A percentile compares a stretch with the other conserved stretches of the same genome.
Evolutionary conservation across 306 rosid genomes (phyloP).

Genomic region (Rosa lucieae): DNA sequence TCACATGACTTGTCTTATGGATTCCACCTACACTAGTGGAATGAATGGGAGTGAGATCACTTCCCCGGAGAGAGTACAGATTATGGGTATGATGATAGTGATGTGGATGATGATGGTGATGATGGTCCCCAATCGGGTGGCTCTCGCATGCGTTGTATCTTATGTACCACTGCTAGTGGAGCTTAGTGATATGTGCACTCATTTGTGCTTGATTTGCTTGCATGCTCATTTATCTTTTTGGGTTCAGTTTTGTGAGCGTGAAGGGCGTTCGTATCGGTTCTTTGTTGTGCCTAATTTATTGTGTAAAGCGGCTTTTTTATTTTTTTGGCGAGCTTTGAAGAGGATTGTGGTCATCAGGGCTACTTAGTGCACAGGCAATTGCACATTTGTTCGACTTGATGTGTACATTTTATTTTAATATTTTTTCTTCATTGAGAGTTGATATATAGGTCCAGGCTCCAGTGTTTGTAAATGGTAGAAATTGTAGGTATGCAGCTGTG

Average conservation of each 20-base stretch:
- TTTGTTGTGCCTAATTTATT: not conserved
- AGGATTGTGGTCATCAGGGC: not conserved
- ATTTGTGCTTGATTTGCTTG: slow-evolving; percentile 27
- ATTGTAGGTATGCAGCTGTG: not conserved
- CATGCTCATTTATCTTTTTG: slow-evolving; percentile 19
- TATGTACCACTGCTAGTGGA: slow-evolving; percentile 86
- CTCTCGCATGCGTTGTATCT: slow-evolving; percentile 82
- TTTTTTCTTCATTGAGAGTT: not conserved
- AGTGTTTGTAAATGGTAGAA: not conserved
- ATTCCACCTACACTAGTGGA: slow-evolving; percentile 58
- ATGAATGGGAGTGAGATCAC: slow-evolving; percentile 34
- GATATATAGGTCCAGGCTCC: not conserved
- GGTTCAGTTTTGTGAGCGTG: not conserved
- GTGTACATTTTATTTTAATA: not conserved
- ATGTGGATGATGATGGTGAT: slow-evolving; percentile 43
- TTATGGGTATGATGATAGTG: slow-evolving; percentile 47
- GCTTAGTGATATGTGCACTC: slow-evolving; percentile 20
- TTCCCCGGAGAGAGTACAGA: slow-evolving; percentile 33
- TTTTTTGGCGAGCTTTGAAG: not conserved
- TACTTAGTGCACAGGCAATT: not conserved
- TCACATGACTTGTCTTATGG: slow-evolving; percentile 68
- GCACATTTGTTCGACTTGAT: slow-evolving; percentile 10
- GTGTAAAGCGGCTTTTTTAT: slow-evolving; percentile 16
- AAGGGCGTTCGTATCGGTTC: not conserved
- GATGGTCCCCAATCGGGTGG: slow-evolving; percentile 40